These are phyloP conservation scores for Saprolegnia diclina DNA, from an alignment of 352 stramenopile species.

Conservation along the genomic window DNA sequence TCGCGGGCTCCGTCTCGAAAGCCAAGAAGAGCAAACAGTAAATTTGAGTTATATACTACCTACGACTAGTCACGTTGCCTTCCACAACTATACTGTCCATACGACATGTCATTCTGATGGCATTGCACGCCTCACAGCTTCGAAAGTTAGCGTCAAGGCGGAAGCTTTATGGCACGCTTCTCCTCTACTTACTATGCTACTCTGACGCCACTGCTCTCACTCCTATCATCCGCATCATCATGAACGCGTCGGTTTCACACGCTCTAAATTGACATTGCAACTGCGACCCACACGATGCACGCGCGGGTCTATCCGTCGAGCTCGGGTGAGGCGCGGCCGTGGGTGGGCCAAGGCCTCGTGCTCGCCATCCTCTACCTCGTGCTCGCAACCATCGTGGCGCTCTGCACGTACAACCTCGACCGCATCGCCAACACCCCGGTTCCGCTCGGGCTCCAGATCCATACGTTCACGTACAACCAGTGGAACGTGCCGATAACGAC, in stretches of 20 bases:
- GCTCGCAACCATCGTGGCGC: conserved; percentile 24
- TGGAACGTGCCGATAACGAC: conserved; percentile 28
- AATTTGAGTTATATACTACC: not conserved
- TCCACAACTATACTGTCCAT: conserved; percentile 3
- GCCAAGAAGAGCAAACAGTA: conserved; percentile 19
- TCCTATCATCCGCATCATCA: too few species aligned
- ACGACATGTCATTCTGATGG: too few species aligned
- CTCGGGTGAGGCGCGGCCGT: conserved; percentile 26
- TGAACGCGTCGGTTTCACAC: too few species aligned
- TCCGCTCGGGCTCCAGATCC: conserved; percentile 26
- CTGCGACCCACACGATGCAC: too few species aligned
- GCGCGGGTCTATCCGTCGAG: too few species aligned
- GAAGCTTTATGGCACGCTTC: not conserved
- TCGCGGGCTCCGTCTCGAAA: not conserved
- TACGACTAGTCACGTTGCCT: too few species aligned
- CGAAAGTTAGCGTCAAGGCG: too few species aligned
- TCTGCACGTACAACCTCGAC: conserved; percentile 29
- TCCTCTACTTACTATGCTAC: conserved; percentile 1
- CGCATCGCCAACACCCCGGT: conserved; percentile 28
- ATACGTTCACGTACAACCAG: conserved; percentile 28
- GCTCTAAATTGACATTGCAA: too few species aligned
- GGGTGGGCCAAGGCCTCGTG: not conserved
- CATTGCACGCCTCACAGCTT: too few species aligned
- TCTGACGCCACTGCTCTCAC: too few species aligned
- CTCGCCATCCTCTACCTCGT: conserved; percentile 5